phyloP scores from a whole-genome alignment of 1,139 yeast species.

The Hyphopichia khmerensis region DNA sequence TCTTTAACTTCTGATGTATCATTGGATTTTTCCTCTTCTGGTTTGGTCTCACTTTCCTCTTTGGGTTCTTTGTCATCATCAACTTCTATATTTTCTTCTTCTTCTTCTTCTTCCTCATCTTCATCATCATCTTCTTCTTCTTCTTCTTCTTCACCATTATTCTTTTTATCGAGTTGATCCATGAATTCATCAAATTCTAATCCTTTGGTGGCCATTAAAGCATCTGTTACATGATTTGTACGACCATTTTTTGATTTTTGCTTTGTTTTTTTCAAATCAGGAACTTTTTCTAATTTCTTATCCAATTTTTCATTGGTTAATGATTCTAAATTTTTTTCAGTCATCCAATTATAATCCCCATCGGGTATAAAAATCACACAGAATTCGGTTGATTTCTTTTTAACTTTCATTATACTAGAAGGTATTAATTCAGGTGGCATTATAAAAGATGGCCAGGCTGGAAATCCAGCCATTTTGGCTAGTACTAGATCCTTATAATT shows the following conservation, averaged over 20 bases:
- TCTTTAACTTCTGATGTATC: conserved; percentile 21
- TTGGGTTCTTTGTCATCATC: conserved; percentile 12
- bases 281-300: conserved; percentile 28
- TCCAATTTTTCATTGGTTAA: conserved; percentile 30
- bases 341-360: conserved; percentile 50
- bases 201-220: conserved; percentile 40
- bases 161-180: conserved; percentile 25
- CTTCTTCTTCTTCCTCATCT: conserved; percentile 27
- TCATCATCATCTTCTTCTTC: conserved; percentile 30
- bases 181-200: conserved; percentile 40
- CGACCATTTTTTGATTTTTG: conserved; percentile 19
- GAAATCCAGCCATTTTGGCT: conserved; percentile 50
- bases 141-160: conserved; percentile 22
- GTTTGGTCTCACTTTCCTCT: conserved; percentile 10
- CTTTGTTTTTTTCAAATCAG: conserved; percentile 16
- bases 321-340: conserved; percentile 35
- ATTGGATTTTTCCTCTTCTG: not conserved
- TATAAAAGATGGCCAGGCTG: conserved; percentile 51
- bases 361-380: conserved; percentile 51
- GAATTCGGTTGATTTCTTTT: conserved; percentile 37
- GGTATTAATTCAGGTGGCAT: conserved; percentile 44
- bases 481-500: conserved; percentile 39
- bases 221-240: conserved; percentile 36
- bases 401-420: conserved; percentile 33
- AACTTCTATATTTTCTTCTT: conserved; percentile 16